Evolutionary conservation across 192 early-diverging fungal genomes (phyloP), one percentile per base, ranked within the genome.

Genomic region (Dissophora globulifera): DNA sequence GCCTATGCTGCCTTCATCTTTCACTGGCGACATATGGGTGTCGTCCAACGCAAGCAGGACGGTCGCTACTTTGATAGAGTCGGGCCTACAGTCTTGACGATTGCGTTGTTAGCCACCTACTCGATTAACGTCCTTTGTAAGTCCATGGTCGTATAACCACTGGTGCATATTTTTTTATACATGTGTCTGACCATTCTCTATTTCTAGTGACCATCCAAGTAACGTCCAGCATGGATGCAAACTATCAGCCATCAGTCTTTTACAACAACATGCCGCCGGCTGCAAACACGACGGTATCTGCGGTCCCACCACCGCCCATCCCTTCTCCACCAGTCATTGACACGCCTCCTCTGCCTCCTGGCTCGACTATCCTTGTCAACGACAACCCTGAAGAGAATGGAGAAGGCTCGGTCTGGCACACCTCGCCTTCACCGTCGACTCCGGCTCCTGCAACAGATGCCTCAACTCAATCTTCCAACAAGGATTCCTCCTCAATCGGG

Each of bases 1-100:
- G 13, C 51, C 4, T 76, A 76, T 32, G 50, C 71, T 2, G 26
- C 58, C 0, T 13, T 12, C 0, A 45, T 30, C 4, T 66, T 43
- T 33, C 71, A 76, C 26, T 76, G 71, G 71, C 41, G 71, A 16
- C 71, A 76, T 43, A 23, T 61, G 27, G 71, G 71, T 2, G 46
- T 76, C 11, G 63, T 33, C 7, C 23, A 25, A 4, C 16, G 51
- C 26, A 59, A 41, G 35, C n/a, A 31, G 1, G 32, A 61, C 41
- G 27, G 27, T 22, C 50, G 71, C 10, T 76, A 76, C 19, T 66
- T 66, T 53, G 71, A 76, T 41, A 57, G 63, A 13, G 41, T 65
- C n/a, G 71, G 71, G 20, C 71, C 71, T 4, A 76, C 71, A 2
- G 1, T 59, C 9, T 20, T 76, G 43, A 76, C 71, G 0, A 0